Percentiles rank a stretch among this genome's conserved stretches.
Evolutionary conservation across 495 filamentous ascomycete species (phyloP).

Genomic region (Penicillium herquei): DNA sequence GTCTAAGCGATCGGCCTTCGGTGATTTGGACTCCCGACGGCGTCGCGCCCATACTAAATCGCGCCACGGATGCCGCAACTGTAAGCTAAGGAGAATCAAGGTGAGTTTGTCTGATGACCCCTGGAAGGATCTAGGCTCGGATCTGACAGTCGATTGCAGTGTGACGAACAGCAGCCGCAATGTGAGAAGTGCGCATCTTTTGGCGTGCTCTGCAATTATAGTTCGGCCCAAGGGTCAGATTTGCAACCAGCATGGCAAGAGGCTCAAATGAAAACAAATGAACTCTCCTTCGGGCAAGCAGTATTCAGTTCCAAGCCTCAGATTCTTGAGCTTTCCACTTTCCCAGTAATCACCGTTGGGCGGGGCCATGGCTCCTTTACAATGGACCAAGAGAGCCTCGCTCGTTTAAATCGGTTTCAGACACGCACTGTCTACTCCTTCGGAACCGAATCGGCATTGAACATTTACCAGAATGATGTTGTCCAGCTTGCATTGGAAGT

Average conservation of each 20-base stretch:
- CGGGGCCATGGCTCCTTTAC: slow-evolving; percentile 19
- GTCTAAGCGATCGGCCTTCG: neutral
- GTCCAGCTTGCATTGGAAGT: slow-evolving; percentile 14
- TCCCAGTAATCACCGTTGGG: slow-evolving; percentile 2
- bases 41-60: slow-evolving; percentile 32
- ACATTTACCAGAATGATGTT: slow-evolving; percentile 16
- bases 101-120: slow-evolving; percentile 17
- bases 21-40: neutral
- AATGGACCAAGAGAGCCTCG: slow-evolving; percentile 23
- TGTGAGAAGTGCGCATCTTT: slow-evolving; percentile 35
- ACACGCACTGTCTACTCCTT: slow-evolving; percentile 28
- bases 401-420: slow-evolving; percentile 28
- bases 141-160: slow-evolving; percentile 18
- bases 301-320: slow-evolving; percentile 6
- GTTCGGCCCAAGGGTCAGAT: slow-evolving; percentile 17
- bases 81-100: slow-evolving; percentile 43
- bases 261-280: slow-evolving; percentile 1
- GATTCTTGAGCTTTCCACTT: neutral
- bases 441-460: slow-evolving; percentile 10
- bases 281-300: slow-evolving; percentile 6
- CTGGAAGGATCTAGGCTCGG: neutral
- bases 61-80: slow-evolving; percentile 39
- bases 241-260: slow-evolving; percentile 25
- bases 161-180: slow-evolving; percentile 36
- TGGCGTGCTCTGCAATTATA: slow-evolving; percentile 39